Percentiles rank a stretch among this genome's conserved stretches.
Evolutionary conservation across 352 stramenopile genomes (phyloP).

Genomic region (Phytophthora sojae): DNA sequence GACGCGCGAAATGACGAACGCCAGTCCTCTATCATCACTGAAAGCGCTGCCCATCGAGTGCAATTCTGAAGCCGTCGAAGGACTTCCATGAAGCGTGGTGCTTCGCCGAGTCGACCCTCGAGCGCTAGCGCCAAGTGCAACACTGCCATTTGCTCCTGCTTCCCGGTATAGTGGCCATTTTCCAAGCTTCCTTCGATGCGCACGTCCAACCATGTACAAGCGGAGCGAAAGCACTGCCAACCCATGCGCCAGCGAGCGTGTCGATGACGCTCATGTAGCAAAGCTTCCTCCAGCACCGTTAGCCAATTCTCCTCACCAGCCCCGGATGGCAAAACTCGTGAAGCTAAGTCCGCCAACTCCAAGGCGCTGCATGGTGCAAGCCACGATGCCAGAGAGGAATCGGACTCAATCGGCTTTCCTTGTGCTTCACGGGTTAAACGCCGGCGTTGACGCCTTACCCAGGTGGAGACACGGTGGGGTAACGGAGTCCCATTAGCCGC

Average conservation of each 20-base stretch:
- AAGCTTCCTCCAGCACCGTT: constrained; percentile 38
- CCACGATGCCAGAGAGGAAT: constrained; percentile 27
- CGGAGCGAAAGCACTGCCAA: constrained; percentile 73
- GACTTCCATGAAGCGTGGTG: constrained; percentile 44
- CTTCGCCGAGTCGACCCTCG: constrained; percentile 57
- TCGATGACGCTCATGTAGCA: constrained; percentile 33
- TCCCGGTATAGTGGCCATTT: neutral
- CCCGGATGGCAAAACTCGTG: constrained; percentile 13
- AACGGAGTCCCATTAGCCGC: constrained; percentile 24
- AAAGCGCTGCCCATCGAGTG: constrained; percentile 34
- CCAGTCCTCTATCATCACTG: constrained; percentile 61
- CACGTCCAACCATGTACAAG: constrained; percentile 68
- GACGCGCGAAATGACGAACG: constrained; percentile 24
- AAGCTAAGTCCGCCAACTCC: constrained; percentile 38
- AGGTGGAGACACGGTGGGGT: constrained; percentile 33
- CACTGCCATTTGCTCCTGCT: constrained; percentile 33
- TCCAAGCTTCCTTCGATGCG: constrained; percentile 32
- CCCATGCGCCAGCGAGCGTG: constrained; percentile 57
- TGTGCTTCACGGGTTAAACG: constrained; percentile 20
- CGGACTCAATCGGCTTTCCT: neutral
- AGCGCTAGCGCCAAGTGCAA: constrained; percentile 61
- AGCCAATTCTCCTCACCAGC: constrained; percentile 34
- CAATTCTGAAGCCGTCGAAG: constrained; percentile 42
- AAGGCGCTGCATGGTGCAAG: constrained; percentile 45
- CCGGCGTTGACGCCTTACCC: constrained; percentile 29